phyloP scores from a whole-genome alignment of 1,284 basidiomycete genomes.

The Rugosomyces carneus region DNA sequence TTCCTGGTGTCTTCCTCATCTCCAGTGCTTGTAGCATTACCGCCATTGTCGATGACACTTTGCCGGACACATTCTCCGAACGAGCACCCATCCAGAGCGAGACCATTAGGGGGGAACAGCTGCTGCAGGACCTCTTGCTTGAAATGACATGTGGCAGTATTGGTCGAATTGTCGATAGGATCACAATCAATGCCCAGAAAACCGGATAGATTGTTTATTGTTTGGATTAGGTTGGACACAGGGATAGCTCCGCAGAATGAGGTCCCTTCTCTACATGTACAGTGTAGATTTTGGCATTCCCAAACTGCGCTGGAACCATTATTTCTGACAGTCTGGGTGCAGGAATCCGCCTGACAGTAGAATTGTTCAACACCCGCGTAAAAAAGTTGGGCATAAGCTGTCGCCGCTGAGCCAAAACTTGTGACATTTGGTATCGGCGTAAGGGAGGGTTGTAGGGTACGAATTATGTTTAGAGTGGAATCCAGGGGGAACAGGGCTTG shows the following conservation, averaged over 20 bases:
- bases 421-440: slow-evolving; percentile 63
- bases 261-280: slow-evolving; percentile 64
- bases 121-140: slow-evolving; percentile 58
- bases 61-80: slow-evolving; percentile 87
- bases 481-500: slow-evolving; percentile 65
- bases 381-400: slow-evolving; percentile 70
- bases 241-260: slow-evolving; percentile 65
- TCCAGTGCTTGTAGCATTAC: slow-evolving; percentile 34
- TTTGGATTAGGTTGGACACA: slow-evolving; percentile 43
- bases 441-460: slow-evolving; percentile 63
- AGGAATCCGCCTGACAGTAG: slow-evolving; percentile 68
- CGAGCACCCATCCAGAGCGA: slow-evolving; percentile 62
- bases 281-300: slow-evolving; percentile 67
- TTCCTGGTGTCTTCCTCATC: slow-evolving; percentile 27
- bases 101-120: slow-evolving; percentile 70
- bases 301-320: slow-evolving; percentile 43
- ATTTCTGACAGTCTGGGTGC: slow-evolving; percentile 49
- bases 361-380: slow-evolving; percentile 85
- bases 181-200: slow-evolving; percentile 65
- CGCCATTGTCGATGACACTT: slow-evolving; percentile 60
- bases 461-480: slow-evolving; percentile 70
- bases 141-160: slow-evolving; percentile 65
- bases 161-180: slow-evolving; percentile 35
- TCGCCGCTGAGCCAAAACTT: slow-evolving; percentile 50
- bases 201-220: slow-evolving; percentile 56